Evolutionary conservation across 2,329 filamentous ascomycete genomes (phyloP), one percentile per base, ranked within the genome.

Genomic region (Pseudonectria foliicola): DNA sequence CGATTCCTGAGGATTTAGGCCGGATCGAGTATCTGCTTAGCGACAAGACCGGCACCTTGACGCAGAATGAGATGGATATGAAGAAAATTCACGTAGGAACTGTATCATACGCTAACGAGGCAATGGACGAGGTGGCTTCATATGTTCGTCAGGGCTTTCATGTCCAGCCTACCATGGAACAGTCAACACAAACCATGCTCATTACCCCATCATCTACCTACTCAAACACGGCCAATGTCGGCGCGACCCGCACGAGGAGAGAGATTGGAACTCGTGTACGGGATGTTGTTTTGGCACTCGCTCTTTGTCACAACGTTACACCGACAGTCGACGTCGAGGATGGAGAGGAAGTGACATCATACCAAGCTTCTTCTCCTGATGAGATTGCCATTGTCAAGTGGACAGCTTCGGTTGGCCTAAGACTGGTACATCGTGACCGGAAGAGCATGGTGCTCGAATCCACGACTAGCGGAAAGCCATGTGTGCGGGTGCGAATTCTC

Each of bases 81-180:
- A 95, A 93, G 57, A 98, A 98, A 63, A 90, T 98, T 6, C 93
- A 98, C 53, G 86, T 98, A 34, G 92, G 93, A 8, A 98, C 92
- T 8, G 92, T 96, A 2, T 96, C 90, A 2, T 98, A 98, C 54
- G 92, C 90, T 24, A 95, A 95, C 49, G 92, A 98, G 56, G 90
- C 92, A 8, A 98, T 98, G 92, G 92, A 96, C 49, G 93, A 98
- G 64, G 92, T 98, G 10, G 68, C 78, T 10, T 75, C 84, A 0
- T 95, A 95, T 55, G 75, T 98, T 33, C 80, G 75, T 43, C 89
- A 95, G 57, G 85, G 82, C 6, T 95, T 96, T 50, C 72, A 80
- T 10, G 56, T 70, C 27, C 66, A 67, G 26, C 60, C 65, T 6
- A 67, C 67, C 1, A 62, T 63, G 1, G 65, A 68, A 30, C 54